Evolutionary conservation across 805 yeast species (phyloP), one percentile per base, ranked within the genome.

Genomic region (Candida maesae): DNA sequence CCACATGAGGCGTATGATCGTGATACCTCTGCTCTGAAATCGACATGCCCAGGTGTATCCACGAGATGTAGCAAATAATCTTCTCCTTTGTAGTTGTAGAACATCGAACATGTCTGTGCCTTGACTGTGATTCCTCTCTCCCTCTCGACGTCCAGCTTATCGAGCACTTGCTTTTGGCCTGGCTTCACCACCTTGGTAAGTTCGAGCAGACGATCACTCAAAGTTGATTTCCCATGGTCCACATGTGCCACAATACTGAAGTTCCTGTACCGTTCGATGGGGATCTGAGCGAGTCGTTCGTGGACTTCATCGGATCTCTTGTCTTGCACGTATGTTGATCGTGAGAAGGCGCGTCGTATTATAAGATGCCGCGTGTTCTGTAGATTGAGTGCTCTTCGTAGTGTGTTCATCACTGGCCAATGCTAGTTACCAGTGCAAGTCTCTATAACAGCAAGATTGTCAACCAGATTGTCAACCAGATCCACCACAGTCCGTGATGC

Each of bases 21-120:
- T 4, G 95, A 80, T 1, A 91, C 99, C 55, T 91, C 99, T 8
- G 93, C 83, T 39, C 96, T 70, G 61, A 91, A 91, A 61, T 91
- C 99, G 24, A 93, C 98, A 60, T 91, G 99, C 0, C 99, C 99
- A 0, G 99, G 99, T 0, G 98, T 91, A 61, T 91, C 99, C 33
- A 93, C 96, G 33, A 91, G 67, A 67, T 91, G 96, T 34, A 91
- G 66, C 40, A 93, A 63, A 58, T 87, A 93, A 52, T 91, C 96
- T 52, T 77, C 67, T 2, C 78, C 77, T n/a, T 56, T 52, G 49
- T 78, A 70, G 26, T 72, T 71, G 60, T 89, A 89, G 45, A 93
- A 72, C 97, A 91, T 93, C 0, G 96, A 75, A 54, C 96, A 91
- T 0, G 98, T 93, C 58, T 93, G 98, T 0, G 98, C 98, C 62